Base-by-base conservation (phyloP, 495 filamentous ascomycete genomes). In the Trichoderma asperelloides region DNA sequence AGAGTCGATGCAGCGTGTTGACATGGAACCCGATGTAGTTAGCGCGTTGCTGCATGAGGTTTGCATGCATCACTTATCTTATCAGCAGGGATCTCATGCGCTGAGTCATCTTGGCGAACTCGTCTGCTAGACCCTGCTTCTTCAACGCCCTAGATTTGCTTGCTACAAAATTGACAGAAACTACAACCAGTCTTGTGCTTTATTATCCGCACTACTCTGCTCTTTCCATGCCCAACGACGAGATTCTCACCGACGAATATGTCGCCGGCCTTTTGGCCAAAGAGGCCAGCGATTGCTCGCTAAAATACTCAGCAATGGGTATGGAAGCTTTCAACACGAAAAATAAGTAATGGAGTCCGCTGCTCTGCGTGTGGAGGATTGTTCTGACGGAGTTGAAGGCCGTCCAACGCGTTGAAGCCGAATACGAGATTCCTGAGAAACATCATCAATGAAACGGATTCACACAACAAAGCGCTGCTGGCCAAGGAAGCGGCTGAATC, bases 351-450 rank as follows among this genome's bases (percentile, higher is more conserved):
- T 64, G 47, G 66, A 63, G 41, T 67, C 37, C 65, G 40, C 65
- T 28, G 45, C 65, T 65, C 66, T 69, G 39, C 65, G 55, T 25
- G 28, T 69, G 45, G 39, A 25, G 41, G 41, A 27, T 43, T n/a
- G 30, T 66, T 9, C 67, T 71, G 62, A 75, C 47, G 62, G 40
- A 41, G 40, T 66, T 57, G 63, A 65, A 83, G 81, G 63, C 79
- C 87, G 25, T 75, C 81, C 30, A 85, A 85, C 71, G 91, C 92
- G 65, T 91, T 91, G 3, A 96, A 92, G 71, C 91, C 94, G 16
- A 98, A 98, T 71, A 96, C 90, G 0, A 82, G 91, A 55, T 98
- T 98, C 70, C 80, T 98, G 15, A 86, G 88, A 30, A 91, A 95
- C 69, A 90, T 98, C 65, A 90, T 98, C 70, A 89, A 88, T 67